phyloP scores from a whole-genome alignment of 768 basidiomycete species.

The Russula brevipes region DNA sequence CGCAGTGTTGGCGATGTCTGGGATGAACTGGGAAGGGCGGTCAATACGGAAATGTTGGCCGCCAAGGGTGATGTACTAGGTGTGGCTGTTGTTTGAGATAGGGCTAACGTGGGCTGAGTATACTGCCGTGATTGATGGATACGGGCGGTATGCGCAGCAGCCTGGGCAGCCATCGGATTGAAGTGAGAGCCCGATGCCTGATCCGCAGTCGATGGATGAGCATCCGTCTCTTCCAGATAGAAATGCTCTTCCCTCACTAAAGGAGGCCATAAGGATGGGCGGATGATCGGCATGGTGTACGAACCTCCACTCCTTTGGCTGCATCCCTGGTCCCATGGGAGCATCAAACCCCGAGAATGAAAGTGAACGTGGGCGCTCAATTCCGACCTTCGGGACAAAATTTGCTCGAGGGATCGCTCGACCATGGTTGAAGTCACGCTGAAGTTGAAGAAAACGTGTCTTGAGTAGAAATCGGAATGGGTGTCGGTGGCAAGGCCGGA shows the following conservation, averaged over 20 bases:
- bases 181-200: background rate
- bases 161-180: background rate
- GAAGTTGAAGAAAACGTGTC: background rate
- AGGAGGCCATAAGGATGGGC: background rate
- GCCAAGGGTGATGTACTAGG: background rate
- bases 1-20: constrained; percentile 10
- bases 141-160: constrained; percentile 12
- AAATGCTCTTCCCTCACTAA: background rate
- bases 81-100: background rate
- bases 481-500: background rate
- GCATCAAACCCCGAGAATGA: constrained; percentile 72
- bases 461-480: constrained; percentile 12
- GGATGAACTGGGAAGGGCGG: background rate
- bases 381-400: constrained; percentile 54
- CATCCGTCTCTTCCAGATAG: background rate
- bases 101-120: constrained; percentile 25
- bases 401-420: constrained; percentile 58
- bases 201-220: constrained; percentile 12
- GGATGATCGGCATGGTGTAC: too few species aligned
- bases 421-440: too few species aligned
- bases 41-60: background rate
- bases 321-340: constrained; percentile 28
- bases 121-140: constrained; percentile 21
- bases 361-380: constrained; percentile 52
- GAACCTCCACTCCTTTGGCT: constrained; percentile 24